Base-by-base conservation (phyloP, 176 grass and related monocot species). In the Carex myosuroides region DNA sequence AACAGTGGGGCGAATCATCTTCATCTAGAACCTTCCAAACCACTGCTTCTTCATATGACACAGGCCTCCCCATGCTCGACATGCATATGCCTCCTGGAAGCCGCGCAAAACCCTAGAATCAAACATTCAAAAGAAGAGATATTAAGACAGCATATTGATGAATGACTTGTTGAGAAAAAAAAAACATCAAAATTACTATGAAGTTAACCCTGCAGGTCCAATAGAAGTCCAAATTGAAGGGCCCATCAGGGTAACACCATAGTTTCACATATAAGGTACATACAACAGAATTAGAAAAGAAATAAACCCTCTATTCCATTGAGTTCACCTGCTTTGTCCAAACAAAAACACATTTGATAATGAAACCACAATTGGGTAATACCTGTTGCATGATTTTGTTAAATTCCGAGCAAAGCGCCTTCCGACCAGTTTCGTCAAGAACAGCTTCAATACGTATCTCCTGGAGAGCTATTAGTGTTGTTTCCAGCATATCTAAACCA, bases 351-450 rank as follows among this genome's bases (percentile, higher is more conserved):
- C 61, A 39, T 61, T 18, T 6, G 18, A 55, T 24, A 29, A 35
- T 42, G 8, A 76, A 80, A 32, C 10, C 24, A 14, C 20, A 3
- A 24, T 78, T 57, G 14, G 1, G 7, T 78, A 33, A 56, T 81
- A 94, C 95, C 87, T 98, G 91, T 60, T 93, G 92, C 95, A 98
- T 95, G 52, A 98, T 95, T 85, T 98, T 93, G 35, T 87, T 88
- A 86, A 95, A 95, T 82, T 98, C 95, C 0, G 95, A 80, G 71
- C 89, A 95, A 30, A 98, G 91, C 0, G 86, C 88, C 91, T 98
- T 98, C 62, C 92, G 84, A 30, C 93, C 91, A 24, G 85, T 83
- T 1, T 98, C 96, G 0, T 95, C 96, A 0, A 98, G 93, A 86
- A 98, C 90, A 83, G 92, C 93, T 87, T 98, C 96, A 0, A 98